Percentiles rank a stretch among this genome's conserved stretches.
These are phyloP conservation scores for Podospora anserina DNA, from an alignment of 495 filamentous ascomycete genomes.

Conservation along the genomic window DNA sequence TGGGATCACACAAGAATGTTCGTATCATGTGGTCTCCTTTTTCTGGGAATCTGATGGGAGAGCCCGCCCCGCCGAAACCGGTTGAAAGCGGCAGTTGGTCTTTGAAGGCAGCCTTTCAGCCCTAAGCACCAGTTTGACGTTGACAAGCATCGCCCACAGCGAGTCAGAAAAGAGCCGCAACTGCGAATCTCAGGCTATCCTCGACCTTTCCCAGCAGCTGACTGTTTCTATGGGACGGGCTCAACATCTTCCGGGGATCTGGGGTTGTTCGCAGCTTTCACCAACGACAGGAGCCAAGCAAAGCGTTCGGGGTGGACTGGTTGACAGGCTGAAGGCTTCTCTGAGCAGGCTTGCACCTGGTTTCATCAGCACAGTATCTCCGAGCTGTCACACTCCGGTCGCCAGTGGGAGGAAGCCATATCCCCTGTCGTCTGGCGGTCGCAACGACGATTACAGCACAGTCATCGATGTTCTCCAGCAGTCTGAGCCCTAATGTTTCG, in stretches of 20 bases:
- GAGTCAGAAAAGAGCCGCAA: neutral
- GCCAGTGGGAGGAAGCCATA: neutral
- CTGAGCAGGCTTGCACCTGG: neutral
- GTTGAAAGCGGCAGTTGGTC: neutral
- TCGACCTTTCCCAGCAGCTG: neutral
- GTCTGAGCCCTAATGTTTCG: conserved; percentile 13
- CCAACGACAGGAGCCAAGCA: neutral
- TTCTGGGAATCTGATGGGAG: neutral
- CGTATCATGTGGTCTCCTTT: neutral
- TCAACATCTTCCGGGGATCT: neutral
- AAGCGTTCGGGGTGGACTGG: conserved; percentile 1
- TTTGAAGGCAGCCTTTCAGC: neutral
- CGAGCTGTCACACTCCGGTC: neutral
- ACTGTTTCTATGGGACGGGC: neutral
- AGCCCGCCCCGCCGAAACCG: neutral
- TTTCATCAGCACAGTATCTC: neutral
- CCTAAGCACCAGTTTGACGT: neutral
- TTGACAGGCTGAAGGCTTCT: neutral
- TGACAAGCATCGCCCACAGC: neutral
- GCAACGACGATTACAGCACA: neutral
- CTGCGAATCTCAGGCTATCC: neutral
- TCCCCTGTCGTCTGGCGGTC: neutral
- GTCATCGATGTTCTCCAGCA: neutral
- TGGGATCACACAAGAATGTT: neutral
- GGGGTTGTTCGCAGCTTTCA: neutral